Conservation (phyloP, 2,329 filamentous ascomycete genomes). For the Leptosphaerulina australis region DNA sequence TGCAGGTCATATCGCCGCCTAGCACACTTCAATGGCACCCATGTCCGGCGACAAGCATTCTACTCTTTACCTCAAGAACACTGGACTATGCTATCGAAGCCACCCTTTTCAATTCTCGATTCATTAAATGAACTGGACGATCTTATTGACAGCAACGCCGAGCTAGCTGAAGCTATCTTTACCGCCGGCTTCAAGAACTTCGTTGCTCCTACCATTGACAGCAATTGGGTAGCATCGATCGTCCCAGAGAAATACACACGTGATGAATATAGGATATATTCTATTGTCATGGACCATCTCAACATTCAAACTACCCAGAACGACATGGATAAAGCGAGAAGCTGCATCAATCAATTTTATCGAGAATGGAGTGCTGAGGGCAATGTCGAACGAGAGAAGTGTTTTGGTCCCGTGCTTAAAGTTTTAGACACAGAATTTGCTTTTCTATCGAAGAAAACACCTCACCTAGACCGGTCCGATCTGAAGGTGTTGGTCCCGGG, state of each 20-base stretch:
- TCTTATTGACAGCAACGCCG: conserved; percentile 86
- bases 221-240: conserved; percentile 42
- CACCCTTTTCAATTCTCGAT: conserved; percentile 82
- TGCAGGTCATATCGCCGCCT: conserved; percentile 80
- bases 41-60: conserved; percentile 87
- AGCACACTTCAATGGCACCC: conserved; percentile 89
- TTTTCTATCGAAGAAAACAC: conserved; percentile 9
- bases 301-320: conserved; percentile 70
- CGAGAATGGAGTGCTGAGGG: conserved; percentile 91
- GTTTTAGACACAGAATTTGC: conserved; percentile 63
- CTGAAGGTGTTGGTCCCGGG: conserved; percentile 83
- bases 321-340: conserved; percentile 89
- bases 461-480: conserved; percentile 41
- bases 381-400: conserved; percentile 71
- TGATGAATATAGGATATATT: conserved; percentile 42
- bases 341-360: conserved; percentile 91
- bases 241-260: conserved; percentile 37
- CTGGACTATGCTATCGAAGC: conserved; percentile 78
- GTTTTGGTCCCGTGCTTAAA: conserved; percentile 74
- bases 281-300: conserved; percentile 67
- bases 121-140: conserved; percentile 80
- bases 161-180: conserved; percentile 80
- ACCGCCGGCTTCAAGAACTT: conserved; percentile 49
- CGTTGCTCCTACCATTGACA: conserved; percentile 40
- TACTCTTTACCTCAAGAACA: conserved; percentile 86